Evolutionary conservation across 1,139 yeast species (phyloP).

Genomic region (Groenewaldozyma sp.): DNA sequence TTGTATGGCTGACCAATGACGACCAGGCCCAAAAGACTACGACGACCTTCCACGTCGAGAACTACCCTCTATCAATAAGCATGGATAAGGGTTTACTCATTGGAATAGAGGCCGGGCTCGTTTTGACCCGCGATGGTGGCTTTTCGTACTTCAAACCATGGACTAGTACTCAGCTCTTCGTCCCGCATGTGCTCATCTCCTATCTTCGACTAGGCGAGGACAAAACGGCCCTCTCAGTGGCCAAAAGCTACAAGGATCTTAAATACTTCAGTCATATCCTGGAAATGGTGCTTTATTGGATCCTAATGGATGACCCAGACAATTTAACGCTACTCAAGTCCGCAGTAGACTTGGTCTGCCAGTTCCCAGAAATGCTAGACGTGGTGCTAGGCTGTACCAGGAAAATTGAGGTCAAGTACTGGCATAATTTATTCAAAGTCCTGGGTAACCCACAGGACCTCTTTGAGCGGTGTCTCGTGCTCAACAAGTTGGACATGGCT

Average conservation of each 20-base stretch:
- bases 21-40: constrained; percentile 2
- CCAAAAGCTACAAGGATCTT: constrained; percentile 33
- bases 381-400: constrained; percentile 51
- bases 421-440: constrained; percentile 44
- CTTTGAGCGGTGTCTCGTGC: constrained; percentile 30
- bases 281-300: constrained; percentile 37
- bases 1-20: constrained; percentile 24
- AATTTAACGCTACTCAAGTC: constrained; percentile 10
- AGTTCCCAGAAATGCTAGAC: constrained; percentile 35
- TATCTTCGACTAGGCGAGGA: constrained; percentile 21
- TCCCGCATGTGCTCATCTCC: constrained; percentile 29
- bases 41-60: constrained; percentile 25
- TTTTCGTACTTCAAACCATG: constrained; percentile 29
- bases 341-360: constrained; percentile 24
- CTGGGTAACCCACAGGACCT: constrained; percentile 32
- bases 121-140: constrained; percentile 26
- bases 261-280: constrained; percentile 42
- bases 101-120: constrained; percentile 32
- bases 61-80: constrained; percentile 34
- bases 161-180: constrained; percentile 30
- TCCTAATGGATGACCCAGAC: constrained; percentile 15
- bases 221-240: constrained; percentile 27
- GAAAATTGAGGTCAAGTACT: constrained; percentile 55
- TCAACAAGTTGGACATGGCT: constrained; percentile 33
- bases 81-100: constrained; percentile 33